A percentile compares a stretch with the other conserved stretches of the same genome.
These are phyloP conservation scores for Tulasnella sp. DNA, from an alignment of 768 basidiomycete species.

Conservation along the genomic window DNA sequence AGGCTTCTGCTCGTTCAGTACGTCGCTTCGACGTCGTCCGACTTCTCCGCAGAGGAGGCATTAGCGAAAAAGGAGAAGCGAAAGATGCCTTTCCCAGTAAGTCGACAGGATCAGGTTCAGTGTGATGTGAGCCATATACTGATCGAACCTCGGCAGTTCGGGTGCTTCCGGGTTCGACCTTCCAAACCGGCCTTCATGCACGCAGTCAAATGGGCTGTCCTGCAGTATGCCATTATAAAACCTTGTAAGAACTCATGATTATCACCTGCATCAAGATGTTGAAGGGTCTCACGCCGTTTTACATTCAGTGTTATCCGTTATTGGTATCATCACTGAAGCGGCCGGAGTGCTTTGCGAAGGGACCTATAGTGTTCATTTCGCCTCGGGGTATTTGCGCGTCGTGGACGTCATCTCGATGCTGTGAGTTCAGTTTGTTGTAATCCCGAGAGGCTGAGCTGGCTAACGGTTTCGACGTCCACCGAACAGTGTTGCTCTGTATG, in stretches of 20 bases:
- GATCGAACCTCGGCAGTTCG: constrained; percentile 40
- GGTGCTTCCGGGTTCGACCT: constrained; percentile 70
- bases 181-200: constrained; percentile 90
- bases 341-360: constrained; percentile 58
- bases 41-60: constrained; percentile 51
- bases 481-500: constrained; percentile 59
- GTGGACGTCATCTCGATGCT: constrained; percentile 76
- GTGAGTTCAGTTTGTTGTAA: constrained; percentile 27
- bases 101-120: background rate
- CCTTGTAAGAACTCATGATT: constrained; percentile 27
- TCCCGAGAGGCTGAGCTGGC: background rate
- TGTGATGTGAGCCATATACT: background rate
- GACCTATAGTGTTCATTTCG: constrained; percentile 45
- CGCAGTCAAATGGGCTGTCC: constrained; percentile 73
- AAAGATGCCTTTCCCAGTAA: constrained; percentile 53
- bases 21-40: constrained; percentile 58
- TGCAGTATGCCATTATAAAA: constrained; percentile 78
- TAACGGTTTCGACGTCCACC: background rate
- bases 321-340: constrained; percentile 66
- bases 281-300: background rate
- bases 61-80: constrained; percentile 71
- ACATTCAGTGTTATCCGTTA: constrained; percentile 45
- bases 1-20: constrained; percentile 76
- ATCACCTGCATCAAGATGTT: background rate
- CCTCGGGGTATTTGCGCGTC: constrained; percentile 55